These are phyloP conservation scores for Apiospora pterosperma DNA, from an alignment of 2,329 filamentous ascomycete genomes.

Conservation along the genomic window DNA sequence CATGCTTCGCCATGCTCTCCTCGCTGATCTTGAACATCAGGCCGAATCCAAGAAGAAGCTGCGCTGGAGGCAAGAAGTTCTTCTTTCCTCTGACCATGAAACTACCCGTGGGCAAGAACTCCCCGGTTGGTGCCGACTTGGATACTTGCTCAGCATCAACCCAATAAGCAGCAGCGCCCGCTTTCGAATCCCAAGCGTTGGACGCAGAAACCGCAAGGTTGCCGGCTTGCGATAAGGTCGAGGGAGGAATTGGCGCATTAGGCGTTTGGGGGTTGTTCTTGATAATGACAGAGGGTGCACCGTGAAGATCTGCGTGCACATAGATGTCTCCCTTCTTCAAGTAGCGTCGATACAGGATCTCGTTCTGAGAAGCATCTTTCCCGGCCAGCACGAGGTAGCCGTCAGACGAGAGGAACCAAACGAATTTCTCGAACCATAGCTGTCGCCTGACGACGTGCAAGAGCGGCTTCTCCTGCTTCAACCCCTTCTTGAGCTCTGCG, in stretches of 20 bases:
- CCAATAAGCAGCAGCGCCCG: slow-evolving; percentile 95
- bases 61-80: slow-evolving; percentile 84
- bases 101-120: slow-evolving; percentile 72
- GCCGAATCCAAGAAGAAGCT: slow-evolving; percentile 82
- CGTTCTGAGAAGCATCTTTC: slow-evolving; percentile 84
- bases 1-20: slow-evolving; percentile 77
- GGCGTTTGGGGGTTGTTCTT: slow-evolving; percentile 79
- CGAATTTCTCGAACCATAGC: slow-evolving; percentile 97
- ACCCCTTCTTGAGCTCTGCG: slow-evolving; percentile 77
- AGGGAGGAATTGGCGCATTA: slow-evolving; percentile 85
- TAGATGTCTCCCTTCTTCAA: slow-evolving; percentile 88
- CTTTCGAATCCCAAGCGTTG: slow-evolving; percentile 93
- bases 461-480: slow-evolving; percentile 90
- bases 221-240: slow-evolving; percentile 87
- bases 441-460: slow-evolving; percentile 78
- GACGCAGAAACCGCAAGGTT: slow-evolving; percentile 81
- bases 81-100: slow-evolving; percentile 85
- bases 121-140: slow-evolving; percentile 76
- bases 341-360: slow-evolving; percentile 85
- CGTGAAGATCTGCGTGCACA: slow-evolving; percentile 84
- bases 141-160: slow-evolving; percentile 86
- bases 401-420: slow-evolving; percentile 93
- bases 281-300: slow-evolving; percentile 80
- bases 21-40: slow-evolving; percentile 87
- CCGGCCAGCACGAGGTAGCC: slow-evolving; percentile 90